phyloP scores from a whole-genome alignment of 208 protist species.

The Kentomonas sorsogonicus region DNA sequence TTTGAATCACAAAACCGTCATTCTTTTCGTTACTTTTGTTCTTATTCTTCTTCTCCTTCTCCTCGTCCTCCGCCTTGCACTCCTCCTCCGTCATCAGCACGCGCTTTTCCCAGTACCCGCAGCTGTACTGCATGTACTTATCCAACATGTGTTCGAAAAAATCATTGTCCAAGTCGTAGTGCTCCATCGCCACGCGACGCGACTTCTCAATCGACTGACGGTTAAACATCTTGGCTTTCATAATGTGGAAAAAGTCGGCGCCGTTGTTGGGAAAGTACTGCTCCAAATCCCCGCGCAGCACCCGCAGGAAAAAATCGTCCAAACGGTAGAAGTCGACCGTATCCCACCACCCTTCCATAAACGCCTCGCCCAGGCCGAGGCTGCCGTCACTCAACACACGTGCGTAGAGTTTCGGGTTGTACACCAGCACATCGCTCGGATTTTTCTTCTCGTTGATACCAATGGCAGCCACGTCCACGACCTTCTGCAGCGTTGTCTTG shows the following conservation, averaged over 20 bases:
- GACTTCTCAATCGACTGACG: slow-evolving; percentile 45
- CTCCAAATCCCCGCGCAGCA: slow-evolving; percentile 34
- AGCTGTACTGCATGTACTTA: slow-evolving; percentile 71
- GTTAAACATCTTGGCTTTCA: slow-evolving; percentile 45
- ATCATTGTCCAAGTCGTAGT: slow-evolving; percentile 71
- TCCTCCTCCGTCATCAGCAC: slow-evolving; percentile 14
- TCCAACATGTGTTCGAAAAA: slow-evolving; percentile 73
- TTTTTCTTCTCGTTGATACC: slow-evolving; percentile 30
- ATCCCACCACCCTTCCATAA: slow-evolving; percentile 66
- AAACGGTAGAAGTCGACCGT: slow-evolving; percentile 45
- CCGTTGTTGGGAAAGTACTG: slow-evolving; percentile 64
- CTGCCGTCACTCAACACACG: slow-evolving; percentile 44
- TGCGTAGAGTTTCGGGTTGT: slow-evolving; percentile 37
- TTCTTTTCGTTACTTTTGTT: not conserved
- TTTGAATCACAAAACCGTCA: too few relatives aligned
- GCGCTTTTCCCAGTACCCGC: slow-evolving; percentile 49
- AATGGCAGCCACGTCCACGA: slow-evolving; percentile 29
- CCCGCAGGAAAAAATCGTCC: slow-evolving; percentile 35
- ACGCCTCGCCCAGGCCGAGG: slow-evolving; percentile 44
- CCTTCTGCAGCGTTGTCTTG: slow-evolving; percentile 24
- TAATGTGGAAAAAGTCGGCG: slow-evolving; percentile 37
- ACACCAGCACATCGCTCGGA: slow-evolving; percentile 38
- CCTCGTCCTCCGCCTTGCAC: slow-evolving; percentile 1
- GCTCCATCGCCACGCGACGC: slow-evolving; percentile 45
- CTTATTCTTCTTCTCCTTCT: not conserved